phyloP scores from a whole-genome alignment of 768 basidiomycete genomes.

The Leucocoprinus sp. region DNA sequence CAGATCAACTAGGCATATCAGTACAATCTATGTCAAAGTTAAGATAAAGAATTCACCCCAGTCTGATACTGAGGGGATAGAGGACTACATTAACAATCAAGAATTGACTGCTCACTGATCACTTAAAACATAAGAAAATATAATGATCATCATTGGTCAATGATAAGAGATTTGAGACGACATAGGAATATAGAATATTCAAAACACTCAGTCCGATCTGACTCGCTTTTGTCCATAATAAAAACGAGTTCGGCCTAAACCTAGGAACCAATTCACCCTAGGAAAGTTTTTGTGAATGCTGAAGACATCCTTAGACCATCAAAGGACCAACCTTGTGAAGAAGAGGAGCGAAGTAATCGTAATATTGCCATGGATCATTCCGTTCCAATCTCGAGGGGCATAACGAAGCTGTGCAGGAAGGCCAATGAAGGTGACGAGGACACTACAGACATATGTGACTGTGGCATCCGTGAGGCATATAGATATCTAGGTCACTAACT shows the following conservation, averaged over 20 bases:
- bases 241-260: slow-evolving; percentile 20
- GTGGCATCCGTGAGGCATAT: slow-evolving; percentile 6
- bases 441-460: slow-evolving; percentile 29
- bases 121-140: too few relatives aligned
- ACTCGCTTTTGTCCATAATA: slow-evolving; percentile 20
- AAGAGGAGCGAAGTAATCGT: slow-evolving; percentile 52
- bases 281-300: neutral
- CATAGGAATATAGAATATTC: neutral
- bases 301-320: neutral
- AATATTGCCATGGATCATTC: slow-evolving; percentile 72
- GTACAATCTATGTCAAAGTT: too few relatives aligned
- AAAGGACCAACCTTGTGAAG: slow-evolving; percentile 39
- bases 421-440: slow-evolving; percentile 45
- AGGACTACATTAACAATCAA: too few relatives aligned
- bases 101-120: too few relatives aligned
- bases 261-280: slow-evolving; percentile 48
- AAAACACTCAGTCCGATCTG: slow-evolving; percentile 1
- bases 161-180: neutral
- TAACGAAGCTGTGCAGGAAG: slow-evolving; percentile 51
- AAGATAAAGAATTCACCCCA: too few relatives aligned
- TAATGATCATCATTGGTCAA: too few relatives aligned
- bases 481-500: slow-evolving; percentile 33
- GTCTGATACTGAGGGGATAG: too few relatives aligned
- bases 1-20: too few relatives aligned
- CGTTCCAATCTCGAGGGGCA: slow-evolving; percentile 50